These are phyloP conservation scores for Solanum dulcamara DNA, from an alignment of 257 asterid species.

Conservation along the genomic window DNA sequence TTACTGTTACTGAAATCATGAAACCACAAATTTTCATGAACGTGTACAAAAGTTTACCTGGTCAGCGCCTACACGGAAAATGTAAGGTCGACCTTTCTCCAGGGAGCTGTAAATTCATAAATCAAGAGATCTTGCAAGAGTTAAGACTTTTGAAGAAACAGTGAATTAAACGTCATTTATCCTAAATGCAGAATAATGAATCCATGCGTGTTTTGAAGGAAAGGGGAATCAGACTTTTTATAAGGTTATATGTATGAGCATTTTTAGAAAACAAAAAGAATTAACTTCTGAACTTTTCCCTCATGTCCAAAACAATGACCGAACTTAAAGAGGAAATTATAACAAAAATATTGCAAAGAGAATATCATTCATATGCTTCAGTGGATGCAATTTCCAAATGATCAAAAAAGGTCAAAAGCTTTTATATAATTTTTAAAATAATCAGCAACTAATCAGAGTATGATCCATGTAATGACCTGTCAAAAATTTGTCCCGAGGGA, in stretches of 20 bases:
- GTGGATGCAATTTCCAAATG: neutral
- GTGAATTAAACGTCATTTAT: neutral
- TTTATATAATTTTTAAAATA: neutral
- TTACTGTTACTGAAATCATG: neutral
- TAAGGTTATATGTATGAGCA: neutral
- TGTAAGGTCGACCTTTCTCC: constrained; percentile 77
- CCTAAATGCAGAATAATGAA: neutral
- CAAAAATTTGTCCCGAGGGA: constrained; percentile 95
- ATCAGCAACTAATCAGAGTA: neutral
- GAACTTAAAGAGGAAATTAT: neutral
- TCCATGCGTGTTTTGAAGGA: neutral
- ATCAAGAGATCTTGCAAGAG: neutral
- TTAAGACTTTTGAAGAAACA: neutral
- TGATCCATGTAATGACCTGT: constrained; percentile 37
- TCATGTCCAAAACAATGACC: neutral
- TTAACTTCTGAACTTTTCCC: neutral
- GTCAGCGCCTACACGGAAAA: constrained; percentile 86
- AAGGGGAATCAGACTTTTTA: neutral
- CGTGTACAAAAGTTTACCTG: constrained; percentile 42
- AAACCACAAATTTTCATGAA: neutral
- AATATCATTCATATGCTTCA: neutral
- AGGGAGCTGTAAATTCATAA: constrained; percentile 50
- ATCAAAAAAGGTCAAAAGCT: neutral
- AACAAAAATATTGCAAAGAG: neutral
- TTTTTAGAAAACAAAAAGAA: neutral